Conservation (phyloP, 2,329 filamentous ascomycete species). For the Cercospora beticola region DNA sequence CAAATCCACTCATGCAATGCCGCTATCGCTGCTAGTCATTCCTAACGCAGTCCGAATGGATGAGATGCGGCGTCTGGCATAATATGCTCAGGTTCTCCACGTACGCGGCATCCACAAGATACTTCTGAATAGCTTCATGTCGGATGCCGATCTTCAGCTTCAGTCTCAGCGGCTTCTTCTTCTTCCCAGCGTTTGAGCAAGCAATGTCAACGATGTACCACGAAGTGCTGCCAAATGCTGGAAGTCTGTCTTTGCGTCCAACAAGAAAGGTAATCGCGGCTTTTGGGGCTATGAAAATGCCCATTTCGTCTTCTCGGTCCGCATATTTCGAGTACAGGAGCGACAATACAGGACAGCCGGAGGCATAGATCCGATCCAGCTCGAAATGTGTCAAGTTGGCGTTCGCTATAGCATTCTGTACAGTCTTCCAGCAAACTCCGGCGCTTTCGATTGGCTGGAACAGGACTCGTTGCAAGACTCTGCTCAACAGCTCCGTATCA, state of each 20-base stretch:
- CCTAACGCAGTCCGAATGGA: neutral
- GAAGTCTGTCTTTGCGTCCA: neutral
- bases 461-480: constrained; percentile 1
- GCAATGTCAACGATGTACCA: neutral
- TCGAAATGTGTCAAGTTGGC: neutral
- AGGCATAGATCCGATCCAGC: neutral
- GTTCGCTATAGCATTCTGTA: neutral
- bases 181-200: neutral
- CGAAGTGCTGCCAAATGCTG: neutral
- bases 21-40: neutral
- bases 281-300: neutral
- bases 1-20: neutral
- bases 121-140: neutral
- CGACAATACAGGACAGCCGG: neutral
- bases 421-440: neutral
- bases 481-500: neutral
- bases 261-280: neutral
- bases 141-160: neutral
- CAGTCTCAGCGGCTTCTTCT: neutral
- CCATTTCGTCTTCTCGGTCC: neutral
- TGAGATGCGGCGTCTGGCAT: neutral
- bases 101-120: neutral
- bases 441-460: neutral
- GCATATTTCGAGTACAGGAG: neutral
- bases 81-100: neutral